Percentiles rank a stretch among this genome's conserved stretches.
These are phyloP conservation scores for Prunus campanulata DNA, from an alignment of 306 rosid genomes.

Conservation along the genomic window DNA sequence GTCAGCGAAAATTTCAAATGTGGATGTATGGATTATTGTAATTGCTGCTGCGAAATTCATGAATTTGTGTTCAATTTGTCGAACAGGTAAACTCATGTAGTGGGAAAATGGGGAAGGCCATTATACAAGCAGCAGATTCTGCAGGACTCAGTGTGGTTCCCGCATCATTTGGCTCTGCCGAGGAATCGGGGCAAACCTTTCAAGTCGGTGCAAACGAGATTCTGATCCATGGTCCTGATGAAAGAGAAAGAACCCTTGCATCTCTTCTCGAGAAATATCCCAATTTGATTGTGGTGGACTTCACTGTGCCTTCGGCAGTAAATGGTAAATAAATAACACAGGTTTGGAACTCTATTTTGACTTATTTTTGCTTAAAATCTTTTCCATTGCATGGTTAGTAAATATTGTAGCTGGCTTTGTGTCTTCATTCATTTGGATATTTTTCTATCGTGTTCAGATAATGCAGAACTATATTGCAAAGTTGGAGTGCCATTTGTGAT, in stretches of 20 bases:
- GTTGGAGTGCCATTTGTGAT: constrained; percentile 94
- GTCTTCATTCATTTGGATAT: not conserved
- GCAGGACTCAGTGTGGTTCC: constrained; percentile 84
- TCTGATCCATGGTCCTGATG: constrained; percentile 73
- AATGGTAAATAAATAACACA: constrained; percentile 48
- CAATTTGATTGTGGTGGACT: constrained; percentile 79
- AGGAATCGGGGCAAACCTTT: constrained; percentile 57
- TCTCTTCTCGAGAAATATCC: constrained; percentile 57
- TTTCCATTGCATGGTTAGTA: not conserved
- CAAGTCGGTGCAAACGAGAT: constrained; percentile 59
- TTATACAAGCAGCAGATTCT: constrained; percentile 74
- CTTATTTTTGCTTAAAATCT: no score
- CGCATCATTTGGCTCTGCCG: constrained; percentile 68
- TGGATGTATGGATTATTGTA: no score
- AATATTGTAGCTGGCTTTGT: not conserved
- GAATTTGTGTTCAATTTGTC: constrained; percentile 7
- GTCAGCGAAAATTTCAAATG: no score
- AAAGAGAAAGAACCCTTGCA: constrained; percentile 62
- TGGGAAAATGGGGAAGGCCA: constrained; percentile 90
- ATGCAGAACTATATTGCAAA: constrained; percentile 76
- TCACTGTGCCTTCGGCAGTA: constrained; percentile 81
- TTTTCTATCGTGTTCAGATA: constrained; percentile 44
- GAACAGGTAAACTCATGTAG: constrained; percentile 78
- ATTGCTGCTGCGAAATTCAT: not conserved
- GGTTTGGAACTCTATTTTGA: not conserved